These are phyloP conservation scores for Zea luxurians DNA, from an alignment of 176 grass and related monocot genomes.

Conservation along the genomic window DNA sequence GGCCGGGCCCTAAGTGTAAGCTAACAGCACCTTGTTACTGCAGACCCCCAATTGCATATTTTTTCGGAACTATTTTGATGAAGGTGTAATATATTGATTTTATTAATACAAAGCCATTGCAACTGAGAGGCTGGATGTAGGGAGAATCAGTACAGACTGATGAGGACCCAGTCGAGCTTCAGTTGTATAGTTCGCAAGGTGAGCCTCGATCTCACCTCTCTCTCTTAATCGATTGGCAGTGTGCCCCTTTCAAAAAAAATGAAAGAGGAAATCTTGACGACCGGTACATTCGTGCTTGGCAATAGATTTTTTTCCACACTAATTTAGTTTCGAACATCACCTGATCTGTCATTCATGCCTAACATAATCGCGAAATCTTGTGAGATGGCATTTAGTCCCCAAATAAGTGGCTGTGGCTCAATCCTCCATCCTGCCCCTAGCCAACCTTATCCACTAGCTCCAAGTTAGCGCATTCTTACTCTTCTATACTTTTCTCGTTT, in stretches of 20 bases:
- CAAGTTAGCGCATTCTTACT: constrained; percentile 31
- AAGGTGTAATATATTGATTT: not conserved
- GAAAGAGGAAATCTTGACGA: not conserved
- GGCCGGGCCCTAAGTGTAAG: too few species aligned
- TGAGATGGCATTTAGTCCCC: constrained; percentile 38
- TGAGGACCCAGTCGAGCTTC: not conserved
- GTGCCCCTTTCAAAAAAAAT: not conserved
- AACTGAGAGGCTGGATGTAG: not conserved
- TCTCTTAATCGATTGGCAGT: not conserved
- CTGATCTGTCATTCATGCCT: constrained; percentile 16
- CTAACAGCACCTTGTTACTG: too few species aligned
- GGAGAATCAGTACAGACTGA: not conserved
- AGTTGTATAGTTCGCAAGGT: not conserved
- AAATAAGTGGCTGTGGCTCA: constrained; percentile 54
- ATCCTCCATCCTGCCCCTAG: constrained; percentile 38
- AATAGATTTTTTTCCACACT: constrained; percentile 7
- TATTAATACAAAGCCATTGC: constrained; percentile 6
- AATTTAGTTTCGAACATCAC: constrained; percentile 27
- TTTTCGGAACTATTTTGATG: too few species aligned
- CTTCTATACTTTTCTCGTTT: constrained; percentile 41
- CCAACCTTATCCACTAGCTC: constrained; percentile 51
- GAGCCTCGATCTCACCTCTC: not conserved
- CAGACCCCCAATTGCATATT: too few species aligned
- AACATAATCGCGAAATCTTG: constrained; percentile 52
- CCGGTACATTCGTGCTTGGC: constrained; percentile 7